Evolutionary conservation across 345 rosid genomes (phyloP), one percentile per base, ranked within the genome.

Genomic region (Trapa bicornis): DNA sequence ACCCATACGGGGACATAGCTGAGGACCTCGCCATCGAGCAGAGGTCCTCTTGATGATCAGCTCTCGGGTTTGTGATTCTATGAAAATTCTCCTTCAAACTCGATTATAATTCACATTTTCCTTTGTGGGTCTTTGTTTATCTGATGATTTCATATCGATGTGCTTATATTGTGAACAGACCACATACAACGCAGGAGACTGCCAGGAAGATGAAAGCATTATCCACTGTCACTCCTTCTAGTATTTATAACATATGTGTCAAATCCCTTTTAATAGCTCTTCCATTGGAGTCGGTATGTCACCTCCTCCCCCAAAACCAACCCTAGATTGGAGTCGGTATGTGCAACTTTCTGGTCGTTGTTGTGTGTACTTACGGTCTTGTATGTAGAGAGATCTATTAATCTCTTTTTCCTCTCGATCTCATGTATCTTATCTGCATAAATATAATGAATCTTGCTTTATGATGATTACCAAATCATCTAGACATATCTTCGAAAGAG

Each of bases 21-120:
- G 97, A 89, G 70, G 94, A 85, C 68, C 71, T 89, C 64, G 71
- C 87, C 37, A 68, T 80, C 17, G 89, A 91, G 54, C 89, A 84
- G 68, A 45, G 68, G 39, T 37, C 41, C 33, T 73, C 67, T 63
- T 47, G 56, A 62, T 22, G 29, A 22, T 22, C 29, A 22, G 29
- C 29, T 22, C 36, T 14, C 5, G 58, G 47, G 37, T 58, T 17
- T 32, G 63, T 58, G 63, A 33, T 58, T 3, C 32, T 0, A 10
- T 32, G 38, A 35, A 7, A 15, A 12, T 57, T 57, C 7, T 5
- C 32, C 43, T 41, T 8, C 43, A 4, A 4, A 8, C 43, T 41
- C 43, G 4, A 41, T 4, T 41, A 8, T 29, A n/a, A 16, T 57
- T 52, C 36, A 22, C 29, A 57, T 2, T 57, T 36, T 57, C 38